A percentile compares a stretch with the other conserved stretches of the same genome.
Conservation (phyloP, 1,284 basidiomycete genomes). For the Fistulinella staudtii region DNA sequence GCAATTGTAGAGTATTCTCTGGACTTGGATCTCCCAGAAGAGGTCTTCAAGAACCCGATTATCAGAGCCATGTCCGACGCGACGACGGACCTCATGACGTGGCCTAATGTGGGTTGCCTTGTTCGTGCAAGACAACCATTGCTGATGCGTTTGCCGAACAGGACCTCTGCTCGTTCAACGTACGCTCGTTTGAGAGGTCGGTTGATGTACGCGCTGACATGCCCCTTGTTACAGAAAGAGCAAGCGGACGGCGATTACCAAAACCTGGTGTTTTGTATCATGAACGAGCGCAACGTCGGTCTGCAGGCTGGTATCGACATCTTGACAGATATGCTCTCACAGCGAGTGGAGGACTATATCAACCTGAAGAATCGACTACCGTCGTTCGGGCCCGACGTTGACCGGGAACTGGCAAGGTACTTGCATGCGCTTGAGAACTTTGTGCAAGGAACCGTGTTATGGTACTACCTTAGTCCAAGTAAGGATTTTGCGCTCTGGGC, state of each 20-base stretch:
- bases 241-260: conserved; percentile 49
- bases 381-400: conserved; percentile 41
- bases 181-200: conserved; percentile 21
- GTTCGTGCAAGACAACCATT: neutral
- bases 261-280: conserved; percentile 47
- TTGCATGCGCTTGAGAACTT: conserved; percentile 43
- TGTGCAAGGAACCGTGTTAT: conserved; percentile 46
- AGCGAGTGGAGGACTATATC: conserved; percentile 41
- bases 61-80: conserved; percentile 43
- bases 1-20: conserved; percentile 48
- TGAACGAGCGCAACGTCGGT: conserved; percentile 41
- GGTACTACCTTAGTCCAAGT: conserved; percentile 45
- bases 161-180: conserved; percentile 49
- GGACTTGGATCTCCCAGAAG: conserved; percentile 42
- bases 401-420: conserved; percentile 38
- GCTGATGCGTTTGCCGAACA: conserved; percentile 16
- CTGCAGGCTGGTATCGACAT: conserved; percentile 43
- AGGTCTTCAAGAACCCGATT: conserved; percentile 40
- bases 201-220: conserved; percentile 6
- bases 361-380: conserved; percentile 37
- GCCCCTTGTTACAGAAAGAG: conserved; percentile 38
- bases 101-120: conserved; percentile 42
- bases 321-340: conserved; percentile 40
- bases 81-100: conserved; percentile 46
- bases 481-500: conserved; percentile 9